Conservation (phyloP, 192 early-diverging fungal species). For the Linnemannia elongata region DNA sequence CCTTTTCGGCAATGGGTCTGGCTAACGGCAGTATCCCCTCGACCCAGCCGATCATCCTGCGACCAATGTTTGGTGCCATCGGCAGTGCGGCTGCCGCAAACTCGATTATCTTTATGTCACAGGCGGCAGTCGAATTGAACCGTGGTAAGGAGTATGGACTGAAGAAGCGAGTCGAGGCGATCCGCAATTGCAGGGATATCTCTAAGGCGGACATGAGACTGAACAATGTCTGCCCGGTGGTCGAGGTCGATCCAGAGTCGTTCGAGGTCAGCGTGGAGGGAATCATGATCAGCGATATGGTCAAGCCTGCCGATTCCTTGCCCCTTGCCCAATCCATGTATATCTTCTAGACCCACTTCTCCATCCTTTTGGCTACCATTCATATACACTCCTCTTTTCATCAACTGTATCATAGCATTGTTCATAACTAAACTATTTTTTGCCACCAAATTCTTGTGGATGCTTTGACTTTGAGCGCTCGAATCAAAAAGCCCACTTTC, state of each 20-base stretch:
- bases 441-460: not conserved
- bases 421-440: not conserved
- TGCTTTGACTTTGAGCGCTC: no score
- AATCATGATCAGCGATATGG: slow-evolving; percentile 62
- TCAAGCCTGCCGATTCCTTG: slow-evolving; percentile 78
- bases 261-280: slow-evolving; percentile 91
- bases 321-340: slow-evolving; percentile 80
- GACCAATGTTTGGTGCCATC: slow-evolving; percentile 89
- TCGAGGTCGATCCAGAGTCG: slow-evolving; percentile 93
- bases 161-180: slow-evolving; percentile 76
- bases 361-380: not conserved
- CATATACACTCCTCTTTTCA: not conserved
- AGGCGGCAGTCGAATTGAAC: slow-evolving; percentile 75
- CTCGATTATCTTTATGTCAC: slow-evolving; percentile 87
- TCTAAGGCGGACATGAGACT: slow-evolving; percentile 91
- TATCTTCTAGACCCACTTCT: slow-evolving; percentile 60
- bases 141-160: slow-evolving; percentile 71
- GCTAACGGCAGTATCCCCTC: slow-evolving; percentile 97
- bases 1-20: slow-evolving; percentile 90
- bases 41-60: slow-evolving; percentile 86
- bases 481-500: no score
- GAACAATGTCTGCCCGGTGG: slow-evolving; percentile 81
- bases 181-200: slow-evolving; percentile 82
- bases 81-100: slow-evolving; percentile 70
- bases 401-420: not conserved